These are phyloP conservation scores for Colletotrichum sojae DNA, from an alignment of 2,329 filamentous ascomycete species.

Conservation along the genomic window DNA sequence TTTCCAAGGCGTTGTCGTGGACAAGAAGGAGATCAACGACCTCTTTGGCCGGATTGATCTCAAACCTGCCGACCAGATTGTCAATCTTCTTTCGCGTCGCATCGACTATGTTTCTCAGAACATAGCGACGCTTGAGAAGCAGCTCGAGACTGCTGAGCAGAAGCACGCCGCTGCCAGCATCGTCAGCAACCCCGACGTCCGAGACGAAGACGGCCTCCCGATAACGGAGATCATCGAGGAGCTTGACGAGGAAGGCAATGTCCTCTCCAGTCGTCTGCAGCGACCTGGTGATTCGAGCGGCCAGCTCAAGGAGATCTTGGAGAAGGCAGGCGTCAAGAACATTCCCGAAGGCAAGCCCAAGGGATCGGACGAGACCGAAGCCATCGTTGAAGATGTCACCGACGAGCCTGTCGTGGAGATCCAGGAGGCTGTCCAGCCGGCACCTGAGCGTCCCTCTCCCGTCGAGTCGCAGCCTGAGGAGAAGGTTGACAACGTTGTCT, in stretches of 20 bases:
- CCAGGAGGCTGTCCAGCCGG: not conserved
- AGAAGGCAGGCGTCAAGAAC: conserved; percentile 80
- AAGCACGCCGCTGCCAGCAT: conserved; percentile 76
- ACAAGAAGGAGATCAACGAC: conserved; percentile 68
- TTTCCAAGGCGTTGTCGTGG: conserved; percentile 75
- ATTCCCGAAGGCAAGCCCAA: conserved; percentile 47
- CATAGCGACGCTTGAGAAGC: conserved; percentile 79
- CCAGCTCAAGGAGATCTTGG: conserved; percentile 78
- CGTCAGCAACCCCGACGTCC: conserved; percentile 71
- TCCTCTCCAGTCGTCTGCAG: conserved; percentile 77
- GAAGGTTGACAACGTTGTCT: conserved; percentile 5
- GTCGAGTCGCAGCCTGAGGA: not conserved
- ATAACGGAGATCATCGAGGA: conserved; percentile 94
- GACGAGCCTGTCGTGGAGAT: conserved; percentile 13
- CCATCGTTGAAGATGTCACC: conserved; percentile 40
- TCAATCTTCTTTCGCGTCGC: conserved; percentile 78
- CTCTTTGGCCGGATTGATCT: conserved; percentile 60
- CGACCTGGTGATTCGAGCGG: conserved; percentile 77
- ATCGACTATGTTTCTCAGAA: conserved; percentile 94
- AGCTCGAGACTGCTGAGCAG: conserved; percentile 77
- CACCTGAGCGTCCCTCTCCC: not conserved
- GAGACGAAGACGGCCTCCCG: conserved; percentile 79
- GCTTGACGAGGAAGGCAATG: conserved; percentile 90
- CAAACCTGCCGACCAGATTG: conserved; percentile 73
- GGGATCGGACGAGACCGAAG: conserved; percentile 4